Percentiles rank a stretch among this genome's conserved stretches.
Conservation (phyloP, 768 basidiomycete species). For the Podaxis sp. region DNA sequence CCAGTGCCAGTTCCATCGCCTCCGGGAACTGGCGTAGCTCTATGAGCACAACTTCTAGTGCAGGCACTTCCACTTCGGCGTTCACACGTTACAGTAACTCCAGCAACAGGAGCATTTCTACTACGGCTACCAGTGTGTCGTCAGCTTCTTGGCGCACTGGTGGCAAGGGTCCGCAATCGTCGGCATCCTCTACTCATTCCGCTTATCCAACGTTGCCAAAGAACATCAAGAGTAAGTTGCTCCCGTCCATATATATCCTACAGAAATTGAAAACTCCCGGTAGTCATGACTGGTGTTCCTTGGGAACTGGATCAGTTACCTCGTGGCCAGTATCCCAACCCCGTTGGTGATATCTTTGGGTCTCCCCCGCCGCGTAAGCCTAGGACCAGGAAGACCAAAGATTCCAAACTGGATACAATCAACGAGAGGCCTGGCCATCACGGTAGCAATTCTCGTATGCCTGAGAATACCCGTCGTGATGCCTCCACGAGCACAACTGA, state of each 20-base stretch:
- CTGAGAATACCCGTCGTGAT: constrained; percentile 49
- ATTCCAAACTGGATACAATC: constrained; percentile 68
- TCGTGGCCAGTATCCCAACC: constrained; percentile 57
- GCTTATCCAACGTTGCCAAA: constrained; percentile 40
- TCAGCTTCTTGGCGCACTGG: constrained; percentile 68
- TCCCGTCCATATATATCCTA: neutral
- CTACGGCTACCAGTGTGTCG: constrained; percentile 77
- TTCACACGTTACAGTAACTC: constrained; percentile 81
- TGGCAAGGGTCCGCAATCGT: constrained; percentile 29
- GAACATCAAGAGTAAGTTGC: constrained; percentile 78
- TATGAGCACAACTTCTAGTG: constrained; percentile 63
- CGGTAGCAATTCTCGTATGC: constrained; percentile 29
- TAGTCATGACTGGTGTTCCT: constrained; percentile 76
- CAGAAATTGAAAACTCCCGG: constrained; percentile 9
- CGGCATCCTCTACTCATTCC: constrained; percentile 24
- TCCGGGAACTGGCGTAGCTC: constrained; percentile 80
- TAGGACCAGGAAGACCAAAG: constrained; percentile 65
- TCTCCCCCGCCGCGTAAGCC: constrained; percentile 58
- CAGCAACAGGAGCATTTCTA: constrained; percentile 69
- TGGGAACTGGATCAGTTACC: constrained; percentile 71
- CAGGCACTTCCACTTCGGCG: constrained; percentile 62
- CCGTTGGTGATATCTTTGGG: constrained; percentile 60
- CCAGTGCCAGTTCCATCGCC: constrained; percentile 57
- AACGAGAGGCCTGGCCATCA: constrained; percentile 53
- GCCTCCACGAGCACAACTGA: constrained; percentile 76